Conservation (phyloP, 148 eudicot species). For the Vaccinium macrocarpon region DNA sequence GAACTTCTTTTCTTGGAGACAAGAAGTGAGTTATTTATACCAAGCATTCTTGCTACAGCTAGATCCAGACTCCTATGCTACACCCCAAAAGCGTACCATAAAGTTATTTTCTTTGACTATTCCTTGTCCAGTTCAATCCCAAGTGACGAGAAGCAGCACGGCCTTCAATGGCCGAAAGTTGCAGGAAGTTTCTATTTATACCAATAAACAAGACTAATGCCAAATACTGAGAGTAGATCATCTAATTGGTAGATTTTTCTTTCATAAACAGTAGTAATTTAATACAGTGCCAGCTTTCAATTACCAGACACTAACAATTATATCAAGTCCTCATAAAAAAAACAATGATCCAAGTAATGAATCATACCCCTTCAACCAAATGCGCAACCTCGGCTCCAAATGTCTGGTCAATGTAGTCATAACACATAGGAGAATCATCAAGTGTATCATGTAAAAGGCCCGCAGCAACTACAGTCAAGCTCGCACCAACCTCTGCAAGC, state of each 20-base stretch:
- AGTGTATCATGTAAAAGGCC: slow-evolving; percentile 91
- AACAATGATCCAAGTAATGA: background rate
- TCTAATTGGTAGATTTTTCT: background rate
- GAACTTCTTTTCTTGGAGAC: background rate
- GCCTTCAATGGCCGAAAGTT: background rate
- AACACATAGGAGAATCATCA: slow-evolving; percentile 76
- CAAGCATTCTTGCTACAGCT: background rate
- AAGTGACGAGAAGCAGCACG: background rate
- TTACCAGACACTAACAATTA: background rate
- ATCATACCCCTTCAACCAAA: slow-evolving; percentile 83
- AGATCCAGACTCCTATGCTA: background rate
- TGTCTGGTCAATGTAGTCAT: slow-evolving; percentile 46
- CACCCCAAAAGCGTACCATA: background rate
- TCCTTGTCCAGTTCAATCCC: background rate
- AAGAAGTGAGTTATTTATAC: background rate
- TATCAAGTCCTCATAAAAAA: background rate
- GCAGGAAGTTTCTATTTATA: background rate
- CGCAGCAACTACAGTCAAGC: slow-evolving; percentile 86
- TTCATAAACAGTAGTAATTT: background rate
- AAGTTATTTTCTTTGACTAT: background rate
- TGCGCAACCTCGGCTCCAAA: slow-evolving; percentile 85
- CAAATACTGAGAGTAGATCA: background rate
- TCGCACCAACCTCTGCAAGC: slow-evolving; percentile 79
- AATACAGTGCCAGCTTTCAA: background rate
- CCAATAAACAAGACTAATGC: background rate